phyloP scores from a whole-genome alignment of 352 stramenopile genomes.

The Halophytophthora polymorphica region DNA sequence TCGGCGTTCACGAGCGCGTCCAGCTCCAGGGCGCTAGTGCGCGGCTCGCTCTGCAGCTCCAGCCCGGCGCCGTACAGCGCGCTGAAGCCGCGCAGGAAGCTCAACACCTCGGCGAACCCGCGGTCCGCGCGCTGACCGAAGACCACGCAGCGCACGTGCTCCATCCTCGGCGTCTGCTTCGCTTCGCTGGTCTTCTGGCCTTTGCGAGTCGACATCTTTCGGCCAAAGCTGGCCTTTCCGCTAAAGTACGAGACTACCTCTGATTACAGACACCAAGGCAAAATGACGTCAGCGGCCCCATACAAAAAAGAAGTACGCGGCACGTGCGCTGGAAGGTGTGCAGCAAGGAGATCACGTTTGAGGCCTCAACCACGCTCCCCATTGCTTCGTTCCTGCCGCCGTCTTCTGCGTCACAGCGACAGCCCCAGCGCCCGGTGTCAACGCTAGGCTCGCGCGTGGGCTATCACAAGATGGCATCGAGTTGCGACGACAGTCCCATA shows the following conservation, averaged over 20 bases:
- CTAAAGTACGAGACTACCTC: too few relatives aligned
- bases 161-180: too few relatives aligned
- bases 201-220: too few relatives aligned
- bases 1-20: conserved; percentile 10
- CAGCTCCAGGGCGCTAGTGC: conserved; percentile 15
- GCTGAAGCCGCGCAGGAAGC: conserved; percentile 51
- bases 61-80: conserved; percentile 53
- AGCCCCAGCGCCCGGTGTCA: background rate
- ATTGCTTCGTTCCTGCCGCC: background rate
- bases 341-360: background rate
- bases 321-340: background rate
- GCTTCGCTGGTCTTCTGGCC: too few relatives aligned
- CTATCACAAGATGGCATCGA: too few relatives aligned
- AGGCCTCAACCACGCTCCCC: background rate
- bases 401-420: background rate
- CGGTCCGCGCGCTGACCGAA: conserved; percentile 25
- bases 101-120: conserved; percentile 22
- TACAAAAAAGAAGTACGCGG: too few relatives aligned
- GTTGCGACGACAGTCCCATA: conserved; percentile 9
- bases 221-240: too few relatives aligned
- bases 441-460: too few relatives aligned
- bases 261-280: too few relatives aligned
- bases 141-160: conserved; percentile 31
- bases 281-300: too few relatives aligned
- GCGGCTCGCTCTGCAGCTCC: conserved; percentile 24